A percentile compares a stretch with the other conserved stretches of the same genome.
Conservation (phyloP, 2,329 filamentous ascomycete genomes). For the Sclerotiophoma versabilis region DNA sequence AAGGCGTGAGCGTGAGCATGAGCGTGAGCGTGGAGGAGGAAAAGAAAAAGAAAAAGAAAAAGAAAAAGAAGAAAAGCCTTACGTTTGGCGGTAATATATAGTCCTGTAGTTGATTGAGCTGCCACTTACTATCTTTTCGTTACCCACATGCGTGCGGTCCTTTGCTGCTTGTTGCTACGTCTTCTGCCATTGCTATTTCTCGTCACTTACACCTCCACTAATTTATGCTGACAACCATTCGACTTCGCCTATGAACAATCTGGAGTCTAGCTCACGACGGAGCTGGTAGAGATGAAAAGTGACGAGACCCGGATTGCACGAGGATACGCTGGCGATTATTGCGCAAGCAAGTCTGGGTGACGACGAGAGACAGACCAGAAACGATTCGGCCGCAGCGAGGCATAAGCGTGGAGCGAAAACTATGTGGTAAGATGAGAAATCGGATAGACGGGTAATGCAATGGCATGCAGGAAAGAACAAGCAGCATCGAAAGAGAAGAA, state of each 20-base stretch:
- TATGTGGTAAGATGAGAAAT: neutral
- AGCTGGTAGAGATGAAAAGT: neutral
- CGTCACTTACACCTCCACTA: no score
- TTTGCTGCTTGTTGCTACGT: no score
- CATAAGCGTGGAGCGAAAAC: neutral
- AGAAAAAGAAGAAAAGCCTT: neutral
- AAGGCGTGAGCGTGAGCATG: neutral
- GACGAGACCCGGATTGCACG: neutral
- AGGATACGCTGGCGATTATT: neutral
- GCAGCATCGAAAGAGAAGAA: neutral
- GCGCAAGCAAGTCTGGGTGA: neutral
- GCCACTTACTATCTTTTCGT: no score
- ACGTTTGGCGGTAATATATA: no score
- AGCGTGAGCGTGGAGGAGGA: neutral
- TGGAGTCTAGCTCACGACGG: no score
- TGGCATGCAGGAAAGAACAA: neutral
- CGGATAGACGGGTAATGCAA: neutral
- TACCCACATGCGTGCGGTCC: no score
- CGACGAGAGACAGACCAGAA: neutral
- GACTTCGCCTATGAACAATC: no score
- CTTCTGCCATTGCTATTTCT: no score
- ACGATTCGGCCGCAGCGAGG: neutral
- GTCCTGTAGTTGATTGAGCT: no score
- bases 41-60: neutral
- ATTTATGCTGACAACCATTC: no score